Conservation (phyloP, 139 green algal genomes). For the Nannochloris sp. region DNA sequence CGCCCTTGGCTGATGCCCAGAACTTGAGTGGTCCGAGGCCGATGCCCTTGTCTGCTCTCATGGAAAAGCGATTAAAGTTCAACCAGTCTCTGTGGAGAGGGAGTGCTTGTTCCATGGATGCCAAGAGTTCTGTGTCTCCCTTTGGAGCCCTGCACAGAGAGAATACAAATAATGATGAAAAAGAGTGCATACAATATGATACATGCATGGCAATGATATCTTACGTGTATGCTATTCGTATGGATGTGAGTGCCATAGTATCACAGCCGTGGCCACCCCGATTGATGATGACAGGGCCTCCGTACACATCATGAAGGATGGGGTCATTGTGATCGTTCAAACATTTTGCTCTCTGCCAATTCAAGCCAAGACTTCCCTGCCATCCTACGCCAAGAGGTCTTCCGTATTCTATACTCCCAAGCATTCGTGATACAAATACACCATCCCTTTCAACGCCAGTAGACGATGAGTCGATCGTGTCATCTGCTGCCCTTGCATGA, state of each 20-base stretch:
- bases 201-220: neutral
- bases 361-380: conserved; percentile 27
- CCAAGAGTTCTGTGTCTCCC: conserved; percentile 42
- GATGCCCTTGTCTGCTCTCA: conserved; percentile 51
- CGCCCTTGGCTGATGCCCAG: conserved; percentile 43
- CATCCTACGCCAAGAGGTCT: conserved; percentile 50
- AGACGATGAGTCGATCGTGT: conserved; percentile 9
- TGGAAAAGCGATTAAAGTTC: conserved; percentile 61
- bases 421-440: conserved; percentile 47
- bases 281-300: conserved; percentile 73
- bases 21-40: conserved; percentile 37
- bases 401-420: conserved; percentile 67
- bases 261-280: conserved; percentile 36
- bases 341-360: conserved; percentile 42
- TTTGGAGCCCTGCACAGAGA: conserved; percentile 12
- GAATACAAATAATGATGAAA: no score
- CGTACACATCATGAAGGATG: conserved; percentile 67
- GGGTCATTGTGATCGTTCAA: conserved; percentile 56
- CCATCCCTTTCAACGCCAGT: neutral
- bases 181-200: no score
- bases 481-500: conserved; percentile 41
- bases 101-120: conserved; percentile 64
- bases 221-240: conserved; percentile 56
- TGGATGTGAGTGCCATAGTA: conserved; percentile 47
- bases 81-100: conserved; percentile 68